Evolutionary conservation across 768 basidiomycete genomes (phyloP), one percentile per base, ranked within the genome.

Genomic region (Russula foetens): DNA sequence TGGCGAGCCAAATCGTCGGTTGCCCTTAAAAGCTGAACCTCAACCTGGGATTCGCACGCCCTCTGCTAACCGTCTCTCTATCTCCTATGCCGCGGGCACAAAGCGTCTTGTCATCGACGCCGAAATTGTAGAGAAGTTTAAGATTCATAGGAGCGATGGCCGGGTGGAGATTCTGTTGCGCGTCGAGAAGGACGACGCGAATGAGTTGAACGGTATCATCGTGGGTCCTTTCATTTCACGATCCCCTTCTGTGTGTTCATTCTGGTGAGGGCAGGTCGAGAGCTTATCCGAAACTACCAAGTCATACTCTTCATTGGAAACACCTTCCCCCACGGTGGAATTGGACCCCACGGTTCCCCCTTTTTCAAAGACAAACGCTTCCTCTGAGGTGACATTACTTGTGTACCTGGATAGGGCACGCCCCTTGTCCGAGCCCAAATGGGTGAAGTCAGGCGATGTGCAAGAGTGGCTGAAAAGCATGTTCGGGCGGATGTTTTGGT

Each of bases 401-500:
- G 85, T 89, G 24, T 81, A 92, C 73, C 81, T 98, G 63, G 96
- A 99, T 72, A 90, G 83, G 58, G 83, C 82, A 33, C 84, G 89
- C 59, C 97, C 97, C 0, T 75, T 98, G 35, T 94, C 93, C 17
- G 94, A 98, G 71, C 93, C 97, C 7, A 90, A 92, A 71, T 99
- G 96, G 97, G 92, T 93, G 39, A 92, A 93, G 72, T 87, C 88
- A 8, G 96, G 96, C 31, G 90, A 95, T 69, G 83, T 95, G 24
- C 92, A 96, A 67, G 93, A 94, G 41, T 98, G 95, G 95, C 75
- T 92, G 67, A 84, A 84, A 71, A 90, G 82, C 67, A 90, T 91
- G 79, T 89, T 92, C 71, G 90, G 90, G 3, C 78, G 88, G 39
- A 89, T 89, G 85, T 90, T 90, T 69, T 90, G 88, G 88, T 85